Base-by-base conservation (phyloP, 2,329 filamentous ascomycete species). In the Tolypocladium tropicale region DNA sequence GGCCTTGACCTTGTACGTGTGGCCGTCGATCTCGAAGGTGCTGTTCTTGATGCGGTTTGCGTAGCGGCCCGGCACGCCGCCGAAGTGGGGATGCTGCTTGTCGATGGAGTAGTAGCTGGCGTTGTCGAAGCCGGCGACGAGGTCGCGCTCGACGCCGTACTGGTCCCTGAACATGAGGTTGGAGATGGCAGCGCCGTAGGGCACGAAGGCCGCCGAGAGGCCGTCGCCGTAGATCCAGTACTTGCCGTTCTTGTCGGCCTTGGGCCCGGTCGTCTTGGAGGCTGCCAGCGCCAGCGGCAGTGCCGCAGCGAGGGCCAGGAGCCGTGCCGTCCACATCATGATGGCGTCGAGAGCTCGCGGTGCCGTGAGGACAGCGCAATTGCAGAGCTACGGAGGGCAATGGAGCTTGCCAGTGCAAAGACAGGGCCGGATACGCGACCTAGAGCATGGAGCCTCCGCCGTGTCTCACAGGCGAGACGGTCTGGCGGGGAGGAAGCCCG, bases 41-140 rank as follows among this genome's bases (percentile, higher is more conserved):
- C 82, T 85, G 75, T 91, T 90, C 76, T 83, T 84, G 76, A 91
- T 91, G 61, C 88, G 84, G 70, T 92, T 92, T 57, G 88, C 88
- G 67, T 92, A 92, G 55, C 88, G 84, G 51, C 87, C 88, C 0
- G 86, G 86, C 0, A 92, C 83, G 63, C 83, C 76, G 57, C 86
- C 88, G 61, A 88, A 84, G 75, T 90, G 86, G 53, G 81, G 83
- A 68, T 91, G 88, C 58, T 79, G 74, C 57, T 71, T 71, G 69
- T 89, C 85, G 52, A 82, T 68, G 57, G 70, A 72, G 72, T 91
- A 92, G 72, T 87, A 83, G 54, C 75, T 82, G 50, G 88, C 87
- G 66, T 90, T 90, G 73, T 92, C 88, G 64, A 84, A 91, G 52
- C 88, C 88, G 51, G 80, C 78, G 1, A 92, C 83, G 53, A 92